phyloP scores from a whole-genome alignment of 176 grass and related monocot genomes.

The Phragmites australis region DNA sequence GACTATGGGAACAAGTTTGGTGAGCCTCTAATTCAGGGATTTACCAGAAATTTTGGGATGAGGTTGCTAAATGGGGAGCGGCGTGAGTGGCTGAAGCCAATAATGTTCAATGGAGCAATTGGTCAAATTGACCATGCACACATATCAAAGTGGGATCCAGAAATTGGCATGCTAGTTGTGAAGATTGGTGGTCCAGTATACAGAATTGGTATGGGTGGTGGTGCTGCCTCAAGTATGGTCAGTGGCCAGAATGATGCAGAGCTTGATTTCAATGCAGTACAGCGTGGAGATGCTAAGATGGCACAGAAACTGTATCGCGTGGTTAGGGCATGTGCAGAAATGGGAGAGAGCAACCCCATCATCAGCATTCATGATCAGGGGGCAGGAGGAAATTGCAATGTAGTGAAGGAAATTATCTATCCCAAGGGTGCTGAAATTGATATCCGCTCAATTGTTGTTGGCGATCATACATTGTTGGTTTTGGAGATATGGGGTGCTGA shows the following conservation, averaged over 20 bases:
- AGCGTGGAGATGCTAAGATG: slow-evolving; percentile 97
- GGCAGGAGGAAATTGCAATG: slow-evolving; percentile 94
- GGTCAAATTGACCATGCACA: slow-evolving; percentile 86
- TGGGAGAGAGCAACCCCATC: slow-evolving; percentile 84
- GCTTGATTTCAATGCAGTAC: slow-evolving; percentile 92
- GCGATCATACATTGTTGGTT: slow-evolving; percentile 90
- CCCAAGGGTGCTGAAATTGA: slow-evolving; percentile 91
- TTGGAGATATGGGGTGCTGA: slow-evolving; percentile 91
- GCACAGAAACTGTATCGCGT: slow-evolving; percentile 88
- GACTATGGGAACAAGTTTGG: slow-evolving; percentile 99
- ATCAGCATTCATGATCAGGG: slow-evolving; percentile 98
- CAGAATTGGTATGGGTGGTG: slow-evolving; percentile 95
- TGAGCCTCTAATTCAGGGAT: slow-evolving; percentile 89
- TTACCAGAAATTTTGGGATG: slow-evolving; percentile 76
- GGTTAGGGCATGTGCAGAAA: slow-evolving; percentile 87
- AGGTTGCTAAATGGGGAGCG: slow-evolving; percentile 77
- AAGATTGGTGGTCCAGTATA: slow-evolving; percentile 96
- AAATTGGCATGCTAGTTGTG: slow-evolving; percentile 93
- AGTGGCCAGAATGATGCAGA: slow-evolving; percentile 93
- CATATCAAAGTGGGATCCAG: slow-evolving; percentile 73
- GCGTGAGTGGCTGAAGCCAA: slow-evolving; percentile 92
- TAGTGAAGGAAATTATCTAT: slow-evolving; percentile 92
- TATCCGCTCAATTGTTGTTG: slow-evolving; percentile 75
- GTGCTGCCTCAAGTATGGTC: slow-evolving; percentile 95
- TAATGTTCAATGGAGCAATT: slow-evolving; percentile 97